phyloP scores from a whole-genome alignment of 2,329 filamentous ascomycete genomes.

The Aureobasidium sp. region DNA sequence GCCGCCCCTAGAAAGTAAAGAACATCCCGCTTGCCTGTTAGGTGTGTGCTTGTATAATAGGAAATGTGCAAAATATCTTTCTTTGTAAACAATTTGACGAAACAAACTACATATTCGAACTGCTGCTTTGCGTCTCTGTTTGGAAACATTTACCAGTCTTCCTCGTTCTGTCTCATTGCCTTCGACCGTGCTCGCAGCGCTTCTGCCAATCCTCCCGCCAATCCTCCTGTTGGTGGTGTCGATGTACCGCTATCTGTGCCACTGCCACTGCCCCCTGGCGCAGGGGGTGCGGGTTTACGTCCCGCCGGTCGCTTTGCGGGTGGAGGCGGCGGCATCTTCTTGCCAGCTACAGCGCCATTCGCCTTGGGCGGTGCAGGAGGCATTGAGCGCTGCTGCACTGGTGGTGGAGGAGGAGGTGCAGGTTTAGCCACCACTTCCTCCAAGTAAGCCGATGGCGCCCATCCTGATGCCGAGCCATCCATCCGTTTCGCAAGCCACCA shows the following conservation, averaged over 20 bases:
- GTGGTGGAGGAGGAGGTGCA: conserved; percentile 47
- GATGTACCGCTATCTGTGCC: conserved; percentile 31
- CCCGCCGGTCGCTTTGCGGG: conserved; percentile 71
- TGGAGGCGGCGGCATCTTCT: conserved; percentile 66
- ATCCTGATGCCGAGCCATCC: conserved; percentile 65
- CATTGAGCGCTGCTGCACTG: conserved; percentile 41
- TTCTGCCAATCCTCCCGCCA: conserved; percentile 44
- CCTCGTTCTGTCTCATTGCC: conserved; percentile 37
- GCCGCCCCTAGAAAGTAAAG: conserved; percentile 5
- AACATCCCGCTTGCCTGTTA: neutral
- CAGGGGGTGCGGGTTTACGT: conserved; percentile 61
- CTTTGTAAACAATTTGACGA: conserved; percentile 8
- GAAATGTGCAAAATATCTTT: neutral
- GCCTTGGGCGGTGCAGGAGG: conserved; percentile 51
- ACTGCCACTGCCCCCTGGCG: conserved; percentile 53
- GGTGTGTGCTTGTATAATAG: conserved; percentile 1
- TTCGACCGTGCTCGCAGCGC: conserved; percentile 42
- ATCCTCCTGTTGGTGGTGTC: conserved; percentile 31
- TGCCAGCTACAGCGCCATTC: conserved; percentile 41
- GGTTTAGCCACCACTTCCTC: conserved; percentile 62
- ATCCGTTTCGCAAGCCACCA: conserved; percentile 90
- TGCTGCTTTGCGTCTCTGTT: too few species aligned
- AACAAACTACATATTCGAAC: neutral
- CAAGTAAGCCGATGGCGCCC: conserved; percentile 90
- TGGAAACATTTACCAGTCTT: conserved; percentile 19